Evolutionary conservation across 2,329 filamentous ascomycete genomes (phyloP).

Genomic region (Beauveria australis): DNA sequence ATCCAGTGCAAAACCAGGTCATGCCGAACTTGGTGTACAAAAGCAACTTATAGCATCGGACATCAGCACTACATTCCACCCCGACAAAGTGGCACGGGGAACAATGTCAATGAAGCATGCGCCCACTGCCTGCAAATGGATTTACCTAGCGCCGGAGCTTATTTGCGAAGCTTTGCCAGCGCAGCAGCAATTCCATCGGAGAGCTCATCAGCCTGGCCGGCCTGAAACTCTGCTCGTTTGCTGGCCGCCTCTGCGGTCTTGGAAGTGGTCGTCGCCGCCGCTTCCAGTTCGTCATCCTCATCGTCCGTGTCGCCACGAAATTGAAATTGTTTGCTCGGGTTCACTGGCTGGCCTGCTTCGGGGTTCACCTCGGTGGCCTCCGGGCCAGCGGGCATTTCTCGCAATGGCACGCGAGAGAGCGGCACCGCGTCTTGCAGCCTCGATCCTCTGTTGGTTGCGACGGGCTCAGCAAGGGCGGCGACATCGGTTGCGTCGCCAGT

Average conservation of each 20-base stretch:
- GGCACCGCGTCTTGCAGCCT: conserved; percentile 32
- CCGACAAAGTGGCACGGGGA: background rate
- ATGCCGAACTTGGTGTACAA: background rate
- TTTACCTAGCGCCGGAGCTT: background rate
- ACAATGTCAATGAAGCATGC: background rate
- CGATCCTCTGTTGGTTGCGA: conserved; percentile 16
- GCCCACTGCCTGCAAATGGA: background rate
- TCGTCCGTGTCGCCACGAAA: conserved; percentile 34
- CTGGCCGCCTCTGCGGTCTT: conserved; percentile 21
- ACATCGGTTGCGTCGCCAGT: conserved; percentile 13
- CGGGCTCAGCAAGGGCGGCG: background rate
- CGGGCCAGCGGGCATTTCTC: conserved; percentile 27
- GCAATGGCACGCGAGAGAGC: conserved; percentile 31
- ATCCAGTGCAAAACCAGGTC: background rate
- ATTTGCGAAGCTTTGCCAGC: conserved; percentile 47
- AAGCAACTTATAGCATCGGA: background rate
- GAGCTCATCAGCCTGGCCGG: conserved; percentile 33
- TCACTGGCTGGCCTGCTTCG: background rate
- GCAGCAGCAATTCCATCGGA: conserved; percentile 53
- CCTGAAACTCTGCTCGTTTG: background rate
- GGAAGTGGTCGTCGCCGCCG: conserved; percentile 40
- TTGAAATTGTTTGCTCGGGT: conserved; percentile 26
- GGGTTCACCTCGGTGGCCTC: background rate
- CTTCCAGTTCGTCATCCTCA: conserved; percentile 42
- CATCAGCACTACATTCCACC: background rate